Base-by-base conservation (phyloP, 805 yeast species). In the Monosporozyma siamensis region DNA sequence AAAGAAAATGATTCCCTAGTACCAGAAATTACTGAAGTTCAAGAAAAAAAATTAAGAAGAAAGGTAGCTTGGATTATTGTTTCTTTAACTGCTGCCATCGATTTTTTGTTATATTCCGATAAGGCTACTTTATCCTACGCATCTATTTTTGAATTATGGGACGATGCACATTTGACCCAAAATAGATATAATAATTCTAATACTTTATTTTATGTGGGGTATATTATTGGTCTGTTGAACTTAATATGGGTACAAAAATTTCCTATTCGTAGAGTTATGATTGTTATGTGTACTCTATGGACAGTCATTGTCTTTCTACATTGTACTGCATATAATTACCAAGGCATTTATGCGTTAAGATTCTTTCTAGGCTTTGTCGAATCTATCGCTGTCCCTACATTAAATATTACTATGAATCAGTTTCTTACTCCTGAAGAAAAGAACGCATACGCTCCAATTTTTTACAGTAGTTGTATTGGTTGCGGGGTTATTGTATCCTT, bases 171-270 rank as follows among this genome's bases (percentile, higher is more conserved):
- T 3, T 51, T 76, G 22, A 58, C 61, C 22, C 70, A 69, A 48
- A 50, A 64, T 40, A 63, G 63, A 39, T 75, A 71, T 53, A 70
- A 71, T 48, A 70, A 72, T 43, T 61, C 72, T 14, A 72, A 73
- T 46, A 71, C 79, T 3, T 45, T 75, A n/a, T 75, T 74, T 49
- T 74, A 74, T 50, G 74, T 67, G 20, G 80, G 79, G 4, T 73
- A 63, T 47, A 54, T 68, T 6, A 56, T 70, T 17, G 78, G 77
- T 4, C 32, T 46, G 15, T 61, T 70, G 11, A 71, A 71, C 29
- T 54, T 68, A 39, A 59, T 65, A 39, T 57, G 72, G 20, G 61
- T 72, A 25, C 79, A 74, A 48, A 67, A 60, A 44, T 53, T 67
- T 7, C 70, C 74, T 21, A 51, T 73, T 20, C 66, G 71, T 7